Evolutionary conservation across 2,329 filamentous ascomycete genomes (phyloP).

Genomic region (Daldinia sp.): DNA sequence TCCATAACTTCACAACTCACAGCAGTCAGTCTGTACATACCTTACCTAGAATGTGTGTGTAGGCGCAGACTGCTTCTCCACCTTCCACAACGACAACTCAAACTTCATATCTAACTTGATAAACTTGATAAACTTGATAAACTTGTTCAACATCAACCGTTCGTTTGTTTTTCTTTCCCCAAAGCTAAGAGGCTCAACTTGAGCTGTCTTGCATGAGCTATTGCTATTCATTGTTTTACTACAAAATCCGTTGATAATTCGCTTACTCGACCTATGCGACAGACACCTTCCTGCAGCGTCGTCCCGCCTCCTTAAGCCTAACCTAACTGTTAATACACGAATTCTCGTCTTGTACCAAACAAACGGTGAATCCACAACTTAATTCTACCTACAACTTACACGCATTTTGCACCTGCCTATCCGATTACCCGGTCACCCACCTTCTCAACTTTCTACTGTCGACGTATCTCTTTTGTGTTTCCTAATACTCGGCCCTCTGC

Average conservation of each 20-base stretch:
- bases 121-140: too few species aligned
- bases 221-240: slow-evolving; percentile 23
- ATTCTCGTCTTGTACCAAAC: slow-evolving; percentile 32
- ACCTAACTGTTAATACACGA: slow-evolving; percentile 22
- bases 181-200: slow-evolving; percentile 31
- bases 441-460: slow-evolving; percentile 8
- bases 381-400: too few species aligned
- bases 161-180: slow-evolving; percentile 11
- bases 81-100: slow-evolving; percentile 44
- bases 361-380: slow-evolving; percentile 41
- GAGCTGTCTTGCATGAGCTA: slow-evolving; percentile 25
- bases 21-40: too few species aligned
- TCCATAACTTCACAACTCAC: too few species aligned
- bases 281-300: slow-evolving; percentile 12
- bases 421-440: slow-evolving; percentile 7
- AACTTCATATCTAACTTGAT: slow-evolving; percentile 35
- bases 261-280: slow-evolving; percentile 26
- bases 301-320: slow-evolving; percentile 33
- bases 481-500: background rate
- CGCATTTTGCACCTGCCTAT: slow-evolving; percentile 12
- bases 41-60: too few species aligned
- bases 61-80: slow-evolving; percentile 37
- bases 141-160: slow-evolving; percentile 18
- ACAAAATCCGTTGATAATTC: slow-evolving; percentile 2
- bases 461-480: slow-evolving; percentile 9